These are phyloP conservation scores for Annulohypoxylon moriforme DNA, from an alignment of 495 filamentous ascomycete genomes.

Conservation along the genomic window DNA sequence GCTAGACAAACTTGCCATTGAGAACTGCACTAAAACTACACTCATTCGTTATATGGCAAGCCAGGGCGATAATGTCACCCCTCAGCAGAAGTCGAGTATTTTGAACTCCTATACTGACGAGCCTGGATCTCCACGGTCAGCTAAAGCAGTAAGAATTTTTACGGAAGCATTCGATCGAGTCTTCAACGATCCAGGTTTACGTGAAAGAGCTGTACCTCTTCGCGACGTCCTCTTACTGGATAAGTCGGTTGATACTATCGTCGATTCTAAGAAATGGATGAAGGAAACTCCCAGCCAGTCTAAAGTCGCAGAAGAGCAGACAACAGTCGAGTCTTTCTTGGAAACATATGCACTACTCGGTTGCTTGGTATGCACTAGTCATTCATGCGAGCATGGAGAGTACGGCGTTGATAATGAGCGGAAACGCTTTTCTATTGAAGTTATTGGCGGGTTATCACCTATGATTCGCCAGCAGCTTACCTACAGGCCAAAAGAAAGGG, in stretches of 20 bases:
- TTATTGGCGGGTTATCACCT: slow-evolving; percentile 41
- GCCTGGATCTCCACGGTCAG: slow-evolving; percentile 50
- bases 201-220: slow-evolving; percentile 50
- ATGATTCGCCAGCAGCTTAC: slow-evolving; percentile 45
- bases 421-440: slow-evolving; percentile 57
- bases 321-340: slow-evolving; percentile 51
- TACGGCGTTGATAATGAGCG: slow-evolving; percentile 59
- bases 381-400: slow-evolving; percentile 63
- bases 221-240: slow-evolving; percentile 59
- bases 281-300: slow-evolving; percentile 56
- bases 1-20: slow-evolving; percentile 55
- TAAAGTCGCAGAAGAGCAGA: slow-evolving; percentile 42
- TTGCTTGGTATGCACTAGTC: slow-evolving; percentile 60
- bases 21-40: slow-evolving; percentile 55
- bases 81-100: slow-evolving; percentile 56
- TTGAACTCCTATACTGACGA: slow-evolving; percentile 53
- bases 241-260: slow-evolving; percentile 55
- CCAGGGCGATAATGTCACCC: slow-evolving; percentile 57
- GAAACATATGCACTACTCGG: slow-evolving; percentile 59
- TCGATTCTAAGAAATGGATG: slow-evolving; percentile 57
- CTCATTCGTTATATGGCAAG: slow-evolving; percentile 58
- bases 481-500: slow-evolving; percentile 24
- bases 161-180: slow-evolving; percentile 58
- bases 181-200: slow-evolving; percentile 47
- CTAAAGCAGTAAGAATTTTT: slow-evolving; percentile 52